Base-by-base conservation (phyloP, 1,139 yeast genomes). In the Martiniozyma asiatica region DNA sequence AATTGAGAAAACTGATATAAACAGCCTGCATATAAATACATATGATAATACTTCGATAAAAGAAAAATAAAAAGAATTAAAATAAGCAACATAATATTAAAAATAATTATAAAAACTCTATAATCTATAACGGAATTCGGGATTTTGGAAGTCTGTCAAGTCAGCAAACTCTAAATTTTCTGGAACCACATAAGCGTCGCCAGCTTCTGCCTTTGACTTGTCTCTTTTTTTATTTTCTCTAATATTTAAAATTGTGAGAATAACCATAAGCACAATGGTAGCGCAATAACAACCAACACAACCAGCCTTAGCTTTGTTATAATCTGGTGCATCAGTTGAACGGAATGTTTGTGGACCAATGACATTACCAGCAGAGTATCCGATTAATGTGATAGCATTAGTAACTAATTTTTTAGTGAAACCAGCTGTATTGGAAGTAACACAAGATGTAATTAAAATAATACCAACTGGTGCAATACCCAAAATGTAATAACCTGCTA, bases 331-430 rank as follows among this genome's bases (percentile, higher is more conserved):
- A 22, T 40, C 42, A 2, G 29, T 25, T 5, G 44, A 29, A 22
- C 52, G 47, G 47, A 76, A 77, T 26, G 77, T 64, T 48, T 75
- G 84, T 3, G 89, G 85, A 0, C 87, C 87, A 29, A 73, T 61
- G 30, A 76, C 58, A 41, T 77, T 76, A 21, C 89, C 84, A 17
- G 68, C 65, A 39, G 78, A 71, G 47, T 73, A 77, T 1, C 73
- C 78, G 29, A 76, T 58, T 52, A 77, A 63, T 22, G 66, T 62
- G 22, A 72, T 50, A 2, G 78, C 80, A 47, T 68, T 73, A 17
- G 70, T 64, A 10, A 73, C 66, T 27, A 70, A 53, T 47, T 76
- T 72, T 48, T 78, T 78, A 10, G 84, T 74, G 43, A 69, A 73
- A 10, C 87, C 87, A 1, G 82, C 76, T 4, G 72, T 65, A 43